These are phyloP conservation scores for Wickerhamomyces rabaulensis DNA, from an alignment of 805 yeast genomes.

Conservation along the genomic window DNA sequence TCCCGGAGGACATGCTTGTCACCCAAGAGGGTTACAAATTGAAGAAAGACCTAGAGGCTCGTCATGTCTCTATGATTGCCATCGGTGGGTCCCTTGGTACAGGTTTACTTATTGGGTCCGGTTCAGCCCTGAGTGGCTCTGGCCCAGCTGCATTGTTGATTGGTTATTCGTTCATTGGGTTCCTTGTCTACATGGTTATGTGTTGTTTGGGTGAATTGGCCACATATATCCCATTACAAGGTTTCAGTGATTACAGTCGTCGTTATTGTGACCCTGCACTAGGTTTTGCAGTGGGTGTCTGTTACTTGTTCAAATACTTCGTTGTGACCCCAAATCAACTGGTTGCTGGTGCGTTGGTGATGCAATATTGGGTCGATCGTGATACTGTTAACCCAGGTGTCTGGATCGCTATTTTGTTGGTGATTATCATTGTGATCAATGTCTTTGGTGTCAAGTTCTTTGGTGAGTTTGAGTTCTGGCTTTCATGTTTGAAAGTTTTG, in stretches of 20 bases:
- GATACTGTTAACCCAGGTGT: constrained; percentile 42
- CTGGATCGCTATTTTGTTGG: constrained; percentile 41
- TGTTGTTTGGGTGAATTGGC: constrained; percentile 67
- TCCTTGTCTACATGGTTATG: constrained; percentile 65
- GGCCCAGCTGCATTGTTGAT: constrained; percentile 56
- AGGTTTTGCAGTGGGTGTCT: constrained; percentile 26
- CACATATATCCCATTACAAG: constrained; percentile 59
- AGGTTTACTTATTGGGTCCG: constrained; percentile 63
- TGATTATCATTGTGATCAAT: constrained; percentile 40
- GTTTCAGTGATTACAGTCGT: constrained; percentile 56
- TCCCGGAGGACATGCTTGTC: constrained; percentile 48
- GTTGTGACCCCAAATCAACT: constrained; percentile 36
- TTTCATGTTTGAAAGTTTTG: constrained; percentile 43
- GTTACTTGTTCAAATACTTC: constrained; percentile 22
- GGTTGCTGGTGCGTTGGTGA: constrained; percentile 50
- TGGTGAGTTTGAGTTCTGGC: constrained; percentile 53
- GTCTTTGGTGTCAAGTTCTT: constrained; percentile 48
- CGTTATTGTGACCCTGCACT: constrained; percentile 34
- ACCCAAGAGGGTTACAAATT: constrained; percentile 21
- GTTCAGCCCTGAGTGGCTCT: constrained; percentile 48
- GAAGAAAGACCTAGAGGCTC: constrained; percentile 36
- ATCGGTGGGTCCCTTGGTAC: constrained; percentile 73
- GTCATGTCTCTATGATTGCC: constrained; percentile 64
- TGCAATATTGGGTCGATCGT: constrained; percentile 43
- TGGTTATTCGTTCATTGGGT: constrained; percentile 66